Evolutionary conservation across 2,329 filamentous ascomycete species (phyloP).

Genomic region (Cercospora sp.): DNA sequence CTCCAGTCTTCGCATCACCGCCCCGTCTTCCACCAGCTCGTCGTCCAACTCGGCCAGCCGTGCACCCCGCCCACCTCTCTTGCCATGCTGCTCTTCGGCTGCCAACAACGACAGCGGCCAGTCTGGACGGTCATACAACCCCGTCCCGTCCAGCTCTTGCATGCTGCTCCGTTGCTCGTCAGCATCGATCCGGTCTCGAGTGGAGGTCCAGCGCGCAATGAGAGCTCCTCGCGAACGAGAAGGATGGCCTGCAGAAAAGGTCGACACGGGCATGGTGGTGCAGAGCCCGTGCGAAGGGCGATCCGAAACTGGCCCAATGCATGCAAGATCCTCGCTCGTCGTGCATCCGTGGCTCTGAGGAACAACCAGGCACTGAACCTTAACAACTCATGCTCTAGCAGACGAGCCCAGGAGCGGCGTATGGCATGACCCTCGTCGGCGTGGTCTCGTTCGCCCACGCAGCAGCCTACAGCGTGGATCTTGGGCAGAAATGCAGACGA

Average conservation of each 20-base stretch:
- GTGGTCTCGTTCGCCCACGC: neutral
- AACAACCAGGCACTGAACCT: constrained; percentile 14
- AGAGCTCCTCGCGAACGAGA: constrained; percentile 27
- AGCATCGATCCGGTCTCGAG: constrained; percentile 33
- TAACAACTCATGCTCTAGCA: constrained; percentile 6
- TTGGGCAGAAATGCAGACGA: constrained; percentile 12
- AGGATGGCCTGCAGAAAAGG: constrained; percentile 30
- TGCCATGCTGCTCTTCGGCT: neutral
- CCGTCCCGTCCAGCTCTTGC: constrained; percentile 37
- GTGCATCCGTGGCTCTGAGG: constrained; percentile 4
- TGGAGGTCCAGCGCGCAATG: constrained; percentile 33
- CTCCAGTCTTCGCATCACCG: constrained; percentile 28
- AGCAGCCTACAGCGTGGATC: constrained; percentile 1
- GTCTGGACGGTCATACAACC: constrained; percentile 33
- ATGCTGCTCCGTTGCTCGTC: constrained; percentile 34
- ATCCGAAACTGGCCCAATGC: constrained; percentile 21
- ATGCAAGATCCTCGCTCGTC: constrained; percentile 24
- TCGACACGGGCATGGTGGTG: constrained; percentile 36
- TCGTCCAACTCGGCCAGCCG: constrained; percentile 24
- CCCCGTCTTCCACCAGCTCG: constrained; percentile 24
- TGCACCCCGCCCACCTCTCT: constrained; percentile 7
- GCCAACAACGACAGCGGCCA: constrained; percentile 32
- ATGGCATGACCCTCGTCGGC: neutral
- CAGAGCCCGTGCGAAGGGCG: constrained; percentile 24
- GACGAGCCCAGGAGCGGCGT: neutral